These are phyloP conservation scores for Pilasporangium apinafurcum DNA, from an alignment of 352 stramenopile species.

Conservation along the genomic window DNA sequence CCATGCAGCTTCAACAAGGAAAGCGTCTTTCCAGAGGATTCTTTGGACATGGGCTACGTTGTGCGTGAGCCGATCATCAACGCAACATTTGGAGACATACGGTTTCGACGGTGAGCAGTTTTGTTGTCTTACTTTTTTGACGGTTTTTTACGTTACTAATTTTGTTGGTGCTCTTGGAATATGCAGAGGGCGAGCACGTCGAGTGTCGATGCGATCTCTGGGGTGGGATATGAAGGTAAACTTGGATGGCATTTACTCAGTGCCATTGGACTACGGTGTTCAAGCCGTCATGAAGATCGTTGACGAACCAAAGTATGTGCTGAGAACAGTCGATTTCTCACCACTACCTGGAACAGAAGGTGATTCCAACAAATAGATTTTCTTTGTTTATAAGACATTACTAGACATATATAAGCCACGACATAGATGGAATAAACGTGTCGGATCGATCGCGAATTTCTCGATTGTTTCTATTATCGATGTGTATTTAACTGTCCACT, in stretches of 20 bases:
- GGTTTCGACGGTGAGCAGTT: conserved; percentile 64
- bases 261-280: conserved; percentile 85
- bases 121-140: not conserved
- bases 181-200: conserved; percentile 64
- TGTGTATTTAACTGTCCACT: too few relatives aligned
- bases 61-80: conserved; percentile 88
- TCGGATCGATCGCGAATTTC: too few relatives aligned
- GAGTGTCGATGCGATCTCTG: conserved; percentile 83
- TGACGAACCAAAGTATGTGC: conserved; percentile 81
- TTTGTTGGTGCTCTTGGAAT: not conserved
- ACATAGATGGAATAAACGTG: too few relatives aligned
- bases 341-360: conserved; percentile 3
- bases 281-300: conserved; percentile 88
- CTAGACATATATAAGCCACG: too few relatives aligned
- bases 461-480: too few relatives aligned
- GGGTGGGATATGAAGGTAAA: conserved; percentile 89
- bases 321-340: conserved; percentile 79
- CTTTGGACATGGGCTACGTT: conserved; percentile 82
- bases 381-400: too few relatives aligned
- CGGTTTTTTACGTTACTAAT: conserved; percentile 1
- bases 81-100: conserved; percentile 85
- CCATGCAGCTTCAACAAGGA: conserved; percentile 74
- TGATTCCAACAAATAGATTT: too few relatives aligned
- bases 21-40: conserved; percentile 79
- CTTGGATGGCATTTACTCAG: conserved; percentile 82